These are phyloP conservation scores for Chrysanthemum makinoi DNA, from an alignment of 129 eudicot species.

Conservation along the genomic window DNA sequence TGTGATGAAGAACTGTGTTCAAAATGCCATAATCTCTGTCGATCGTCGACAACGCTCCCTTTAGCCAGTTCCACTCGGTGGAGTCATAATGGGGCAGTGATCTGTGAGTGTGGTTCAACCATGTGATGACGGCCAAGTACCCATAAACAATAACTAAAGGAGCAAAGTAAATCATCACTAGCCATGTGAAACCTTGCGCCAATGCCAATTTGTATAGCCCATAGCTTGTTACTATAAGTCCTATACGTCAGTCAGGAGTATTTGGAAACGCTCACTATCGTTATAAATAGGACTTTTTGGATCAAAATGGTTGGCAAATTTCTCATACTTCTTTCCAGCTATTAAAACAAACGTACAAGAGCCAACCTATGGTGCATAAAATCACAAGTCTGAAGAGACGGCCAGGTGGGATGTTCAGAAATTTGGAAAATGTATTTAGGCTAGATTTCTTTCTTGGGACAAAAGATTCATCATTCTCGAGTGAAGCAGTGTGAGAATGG, in stretches of 20 bases:
- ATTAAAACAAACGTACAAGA: slow-evolving; percentile 34
- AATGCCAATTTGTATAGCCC: slow-evolving; percentile 35
- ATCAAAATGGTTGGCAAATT: slow-evolving; percentile 39
- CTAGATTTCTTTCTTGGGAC: slow-evolving; percentile 32
- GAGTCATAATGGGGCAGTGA: slow-evolving; percentile 62
- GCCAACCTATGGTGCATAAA: slow-evolving; percentile 53
- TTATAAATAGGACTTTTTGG: slow-evolving; percentile 18
- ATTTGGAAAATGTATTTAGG: slow-evolving; percentile 13
- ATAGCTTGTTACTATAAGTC: slow-evolving; percentile 23
- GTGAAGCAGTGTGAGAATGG: slow-evolving; percentile 34
- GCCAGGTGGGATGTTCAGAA: slow-evolving; percentile 52
- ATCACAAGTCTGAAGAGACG: slow-evolving; percentile 36
- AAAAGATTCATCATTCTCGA: slow-evolving; percentile 34
- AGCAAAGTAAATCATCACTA: slow-evolving; percentile 41
- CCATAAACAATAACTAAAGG: slow-evolving; percentile 55
- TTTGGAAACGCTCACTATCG: slow-evolving; percentile 29
- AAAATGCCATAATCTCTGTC: slow-evolving; percentile 56
- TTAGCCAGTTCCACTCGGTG: slow-evolving; percentile 56
- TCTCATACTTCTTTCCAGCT: slow-evolving; percentile 37
- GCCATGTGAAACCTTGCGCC: slow-evolving; percentile 49
- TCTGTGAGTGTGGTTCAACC: slow-evolving; percentile 55
- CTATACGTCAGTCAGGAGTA: slow-evolving; percentile 41
- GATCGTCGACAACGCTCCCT: slow-evolving; percentile 48
- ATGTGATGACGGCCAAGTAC: slow-evolving; percentile 53
- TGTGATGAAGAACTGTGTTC: slow-evolving; percentile 57